These are phyloP conservation scores for Cornus suecica DNA, from an alignment of 148 eudicot species.

Conservation along the genomic window DNA sequence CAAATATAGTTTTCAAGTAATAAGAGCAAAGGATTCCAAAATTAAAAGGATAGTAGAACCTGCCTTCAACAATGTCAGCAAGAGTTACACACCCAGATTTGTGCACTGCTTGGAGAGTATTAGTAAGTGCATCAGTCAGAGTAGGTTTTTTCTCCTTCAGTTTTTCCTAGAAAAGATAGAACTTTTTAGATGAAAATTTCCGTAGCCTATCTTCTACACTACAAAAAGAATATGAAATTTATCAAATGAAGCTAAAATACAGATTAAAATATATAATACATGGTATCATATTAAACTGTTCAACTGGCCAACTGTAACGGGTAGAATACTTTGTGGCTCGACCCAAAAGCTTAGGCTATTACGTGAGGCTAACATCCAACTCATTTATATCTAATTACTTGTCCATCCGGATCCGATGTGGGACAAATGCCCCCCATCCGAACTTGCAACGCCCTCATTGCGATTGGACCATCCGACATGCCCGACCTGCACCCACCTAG, in stretches of 20 bases:
- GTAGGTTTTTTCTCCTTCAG: slow-evolving; percentile 96
- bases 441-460: too few relatives aligned
- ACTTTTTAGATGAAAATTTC: slow-evolving; percentile 7
- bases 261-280: background rate
- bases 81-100: slow-evolving; percentile 95
- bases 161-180: slow-evolving; percentile 65
- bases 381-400: too few relatives aligned
- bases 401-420: too few relatives aligned
- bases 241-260: background rate
- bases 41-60: slow-evolving; percentile 7
- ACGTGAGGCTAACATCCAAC: too few relatives aligned
- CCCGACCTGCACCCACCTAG: too few relatives aligned
- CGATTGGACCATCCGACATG: too few relatives aligned
- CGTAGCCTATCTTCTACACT: background rate
- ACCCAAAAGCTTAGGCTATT: too few relatives aligned
- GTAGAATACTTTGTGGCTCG: too few relatives aligned
- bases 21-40: background rate
- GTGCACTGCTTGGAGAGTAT: slow-evolving; percentile 93
- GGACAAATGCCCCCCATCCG: too few relatives aligned
- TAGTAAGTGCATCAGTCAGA: slow-evolving; percentile 69
- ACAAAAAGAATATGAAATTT: background rate
- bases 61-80: slow-evolving; percentile 84
- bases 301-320: background rate
- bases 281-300: background rate
- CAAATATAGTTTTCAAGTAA: background rate